These are phyloP conservation scores for Gaultheria prostrata DNA, from an alignment of 148 eudicot genomes.

Conservation along the genomic window DNA sequence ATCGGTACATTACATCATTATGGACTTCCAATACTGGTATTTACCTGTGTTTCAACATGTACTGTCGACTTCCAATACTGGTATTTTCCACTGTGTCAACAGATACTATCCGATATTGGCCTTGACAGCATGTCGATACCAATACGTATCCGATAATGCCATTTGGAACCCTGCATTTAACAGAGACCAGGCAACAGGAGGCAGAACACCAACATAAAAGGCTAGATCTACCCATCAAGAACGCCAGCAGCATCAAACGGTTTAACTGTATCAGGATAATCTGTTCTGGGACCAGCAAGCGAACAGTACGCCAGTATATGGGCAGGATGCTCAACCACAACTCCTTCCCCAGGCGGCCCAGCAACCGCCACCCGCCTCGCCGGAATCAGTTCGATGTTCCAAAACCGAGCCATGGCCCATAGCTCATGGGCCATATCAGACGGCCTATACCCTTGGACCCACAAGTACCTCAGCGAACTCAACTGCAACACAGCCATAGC, in stretches of 20 bases:
- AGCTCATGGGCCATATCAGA: conserved; percentile 47
- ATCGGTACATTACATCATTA: background rate
- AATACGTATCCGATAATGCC: background rate
- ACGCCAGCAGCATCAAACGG: conserved; percentile 29
- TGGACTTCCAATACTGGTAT: background rate
- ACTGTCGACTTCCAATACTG: background rate
- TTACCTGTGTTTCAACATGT: background rate
- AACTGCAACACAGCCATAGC: conserved; percentile 55
- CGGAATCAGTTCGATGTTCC: conserved; percentile 90
- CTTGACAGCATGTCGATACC: background rate
- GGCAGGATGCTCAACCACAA: conserved; percentile 56
- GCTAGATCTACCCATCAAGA: conserved; percentile 19
- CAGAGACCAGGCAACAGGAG: background rate
- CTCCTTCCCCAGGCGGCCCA: conserved; percentile 40
- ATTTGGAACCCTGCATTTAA: background rate
- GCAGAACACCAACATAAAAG: background rate
- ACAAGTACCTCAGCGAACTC: conserved; percentile 70
- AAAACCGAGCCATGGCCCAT: conserved; percentile 50
- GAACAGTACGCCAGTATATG: conserved; percentile 89
- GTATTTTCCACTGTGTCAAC: background rate
- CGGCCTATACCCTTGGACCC: conserved; percentile 87
- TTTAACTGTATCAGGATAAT: conserved; percentile 58
- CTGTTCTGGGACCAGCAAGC: conserved; percentile 77
- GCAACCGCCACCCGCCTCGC: conserved; percentile 39
- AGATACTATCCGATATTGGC: background rate